phyloP scores from a whole-genome alignment of 495 filamentous ascomycete species.

The Annulohypoxylon moriforme region DNA sequence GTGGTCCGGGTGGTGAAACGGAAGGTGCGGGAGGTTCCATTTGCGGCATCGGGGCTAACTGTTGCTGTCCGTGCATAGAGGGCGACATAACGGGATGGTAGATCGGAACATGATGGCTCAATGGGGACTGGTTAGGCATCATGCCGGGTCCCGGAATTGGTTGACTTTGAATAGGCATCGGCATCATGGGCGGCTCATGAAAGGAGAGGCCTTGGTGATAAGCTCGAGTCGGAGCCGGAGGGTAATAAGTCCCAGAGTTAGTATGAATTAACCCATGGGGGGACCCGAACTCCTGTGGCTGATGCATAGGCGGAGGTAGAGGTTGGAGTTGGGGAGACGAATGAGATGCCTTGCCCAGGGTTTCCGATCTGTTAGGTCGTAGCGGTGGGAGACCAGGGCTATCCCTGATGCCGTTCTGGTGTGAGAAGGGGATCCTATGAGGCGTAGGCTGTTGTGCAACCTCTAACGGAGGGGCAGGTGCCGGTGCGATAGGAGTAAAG shows the following conservation, averaged over 20 bases:
- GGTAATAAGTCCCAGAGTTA: conserved; percentile 55
- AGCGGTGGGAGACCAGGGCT: conserved; percentile 52
- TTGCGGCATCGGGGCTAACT: conserved; percentile 34
- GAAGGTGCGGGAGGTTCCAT: conserved; percentile 45
- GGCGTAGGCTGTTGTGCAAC: conserved; percentile 16
- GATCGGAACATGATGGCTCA: conserved; percentile 29
- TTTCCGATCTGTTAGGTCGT: conserved; percentile 48
- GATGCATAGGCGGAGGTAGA: conserved; percentile 17
- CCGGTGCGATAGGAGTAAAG: conserved; percentile 43
- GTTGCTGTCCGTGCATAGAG: conserved; percentile 28
- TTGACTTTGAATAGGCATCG: conserved; percentile 24
- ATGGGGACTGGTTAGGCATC: conserved; percentile 24
- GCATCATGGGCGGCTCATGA: conserved; percentile 45
- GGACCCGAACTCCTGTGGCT: conserved; percentile 40
- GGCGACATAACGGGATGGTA: conserved; percentile 45
- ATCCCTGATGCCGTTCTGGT: conserved; percentile 28
- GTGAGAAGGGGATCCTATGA: conserved; percentile 42
- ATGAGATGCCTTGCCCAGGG: conserved; percentile 39
- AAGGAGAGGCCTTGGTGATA: conserved; percentile 56
- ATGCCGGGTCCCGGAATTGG: conserved; percentile 19
- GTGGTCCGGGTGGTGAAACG: conserved; percentile 39
- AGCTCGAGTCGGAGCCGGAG: conserved; percentile 50
- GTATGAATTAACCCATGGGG: conserved; percentile 50
- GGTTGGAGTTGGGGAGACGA: conserved; percentile 18
- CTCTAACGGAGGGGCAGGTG: conserved; percentile 32